phyloP scores from a whole-genome alignment of 345 rosid species.

The Eutrema yunnanense region DNA sequence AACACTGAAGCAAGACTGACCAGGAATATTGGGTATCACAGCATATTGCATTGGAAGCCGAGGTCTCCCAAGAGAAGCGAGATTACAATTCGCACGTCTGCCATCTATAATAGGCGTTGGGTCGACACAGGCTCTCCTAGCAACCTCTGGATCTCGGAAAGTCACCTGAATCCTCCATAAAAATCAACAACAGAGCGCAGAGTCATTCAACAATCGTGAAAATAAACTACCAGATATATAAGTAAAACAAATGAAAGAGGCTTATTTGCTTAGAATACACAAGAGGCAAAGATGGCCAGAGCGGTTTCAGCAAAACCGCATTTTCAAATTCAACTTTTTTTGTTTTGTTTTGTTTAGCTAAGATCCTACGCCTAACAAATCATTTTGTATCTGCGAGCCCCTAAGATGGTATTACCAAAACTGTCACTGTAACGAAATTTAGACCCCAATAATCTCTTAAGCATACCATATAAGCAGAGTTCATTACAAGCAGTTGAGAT shows the following conservation, averaged over 20 bases:
- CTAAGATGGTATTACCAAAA: not conserved
- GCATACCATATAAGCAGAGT: conserved; percentile 16
- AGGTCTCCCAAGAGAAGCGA: conserved; percentile 90
- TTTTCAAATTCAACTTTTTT: not conserved
- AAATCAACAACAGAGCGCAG: conserved; percentile 35
- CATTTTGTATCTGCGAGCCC: not conserved
- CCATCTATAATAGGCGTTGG: conserved; percentile 89
- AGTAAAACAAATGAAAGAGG: not conserved
- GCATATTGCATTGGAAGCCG: conserved; percentile 57
- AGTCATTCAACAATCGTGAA: conserved; percentile 37
- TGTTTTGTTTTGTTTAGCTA: not conserved
- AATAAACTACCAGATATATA: not conserved
- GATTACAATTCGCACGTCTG: conserved; percentile 90
- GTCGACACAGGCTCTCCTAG: conserved; percentile 89
- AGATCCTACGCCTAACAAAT: not conserved
- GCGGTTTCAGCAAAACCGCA: conserved; percentile 1
- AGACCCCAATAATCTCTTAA: not conserved
- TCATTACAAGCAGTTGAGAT: not conserved
- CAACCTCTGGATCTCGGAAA: conserved; percentile 92
- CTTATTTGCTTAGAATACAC: not conserved
- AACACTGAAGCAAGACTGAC: conserved; percentile 26
- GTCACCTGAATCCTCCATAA: conserved; percentile 91
- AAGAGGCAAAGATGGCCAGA: not conserved
- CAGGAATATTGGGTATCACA: conserved; percentile 28
- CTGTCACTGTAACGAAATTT: not conserved